phyloP scores from a whole-genome alignment of 225 moss, liverwort and hornwort species.

The Neckera pumila region DNA sequence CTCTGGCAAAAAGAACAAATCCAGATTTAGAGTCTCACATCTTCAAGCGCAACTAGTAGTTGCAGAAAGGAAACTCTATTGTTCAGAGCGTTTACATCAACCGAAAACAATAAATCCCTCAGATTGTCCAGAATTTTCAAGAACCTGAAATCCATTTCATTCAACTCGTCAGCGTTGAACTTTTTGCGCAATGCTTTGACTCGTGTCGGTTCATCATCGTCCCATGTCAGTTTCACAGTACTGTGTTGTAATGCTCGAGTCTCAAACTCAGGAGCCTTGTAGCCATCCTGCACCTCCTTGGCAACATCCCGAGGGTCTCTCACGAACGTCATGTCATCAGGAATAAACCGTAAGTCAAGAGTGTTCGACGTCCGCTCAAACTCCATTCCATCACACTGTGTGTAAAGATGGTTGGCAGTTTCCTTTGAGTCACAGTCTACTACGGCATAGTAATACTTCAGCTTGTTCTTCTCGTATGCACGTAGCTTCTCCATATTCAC shows the following conservation, averaged over 20 bases:
- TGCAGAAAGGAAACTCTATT: neutral
- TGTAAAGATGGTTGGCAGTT: constrained; percentile 75
- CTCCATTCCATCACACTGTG: constrained; percentile 81
- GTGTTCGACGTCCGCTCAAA: constrained; percentile 96
- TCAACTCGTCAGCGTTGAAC: constrained; percentile 75
- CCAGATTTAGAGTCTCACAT: neutral
- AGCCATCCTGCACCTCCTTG: constrained; percentile 49
- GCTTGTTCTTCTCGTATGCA: constrained; percentile 82
- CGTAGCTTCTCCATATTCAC: constrained; percentile 83
- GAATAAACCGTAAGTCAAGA: constrained; percentile 79
- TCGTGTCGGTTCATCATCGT: constrained; percentile 91
- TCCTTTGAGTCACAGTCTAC: constrained; percentile 77
- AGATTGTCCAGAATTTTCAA: neutral
- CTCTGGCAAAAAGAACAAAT: constrained; percentile 12
- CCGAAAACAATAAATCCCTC: neutral
- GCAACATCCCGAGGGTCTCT: constrained; percentile 65
- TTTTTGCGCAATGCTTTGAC: constrained; percentile 79
- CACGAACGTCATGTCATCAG: constrained; percentile 67
- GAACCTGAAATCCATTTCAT: constrained; percentile 86
- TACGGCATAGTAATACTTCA: constrained; percentile 90
- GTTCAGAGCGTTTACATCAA: neutral
- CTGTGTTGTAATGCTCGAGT: constrained; percentile 93
- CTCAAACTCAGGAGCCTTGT: constrained; percentile 82
- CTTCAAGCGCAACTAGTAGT: neutral
- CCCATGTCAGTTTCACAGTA: constrained; percentile 92